Evolutionary conservation across 352 stramenopile species (phyloP), one percentile per base, ranked within the genome.

Genomic region (Phytophthora niederhauseri): DNA sequence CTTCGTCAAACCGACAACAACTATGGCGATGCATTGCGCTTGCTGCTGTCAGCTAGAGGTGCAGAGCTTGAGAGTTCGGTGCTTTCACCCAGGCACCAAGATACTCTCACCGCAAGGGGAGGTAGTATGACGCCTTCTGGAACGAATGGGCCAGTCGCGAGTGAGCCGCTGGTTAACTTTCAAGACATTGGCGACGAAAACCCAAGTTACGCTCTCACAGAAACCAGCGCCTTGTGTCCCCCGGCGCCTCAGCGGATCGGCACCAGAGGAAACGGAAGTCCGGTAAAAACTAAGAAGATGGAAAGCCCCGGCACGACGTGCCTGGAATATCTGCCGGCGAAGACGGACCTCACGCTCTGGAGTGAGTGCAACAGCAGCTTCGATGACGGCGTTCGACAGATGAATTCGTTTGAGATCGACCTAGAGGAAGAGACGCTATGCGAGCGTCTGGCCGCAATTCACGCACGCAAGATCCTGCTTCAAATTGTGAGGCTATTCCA

Each of bases 121-220:
- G 24, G 5, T 15, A 26, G n/a, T 8, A 11, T 43, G 12, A 1
- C 31, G 43, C 7, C 4, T 54, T 65, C 24, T n/a, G 50, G 22
- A 0, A 5, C 15, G 17, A 64, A 31, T 51, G 17, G 22, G 22
- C 28, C 49, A 61, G 45, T 52, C 6, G 5, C 4, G 17, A 28
- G 34, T 20, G 71, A 77, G 31, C 64, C 60, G 2, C 34, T 85
- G 24, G 65, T 86, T 50, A 88, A 77, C 26, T 79, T 90, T 5
- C 86, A 94, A 73, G 87, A 93, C 20, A 72, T 90, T 6, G 78
- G 82, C 20, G 87, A 93, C 12, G 87, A 96, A 57, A 96, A 96
- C 46, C 76, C 83, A 28, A 95, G 83, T 41, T 96, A 95, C 28
- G 67, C 71, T 24, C 75, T 96, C 8, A 52, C 74, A 4, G 87